phyloP scores from a whole-genome alignment of 345 rosid species.

The Geranium rotundifolium region DNA sequence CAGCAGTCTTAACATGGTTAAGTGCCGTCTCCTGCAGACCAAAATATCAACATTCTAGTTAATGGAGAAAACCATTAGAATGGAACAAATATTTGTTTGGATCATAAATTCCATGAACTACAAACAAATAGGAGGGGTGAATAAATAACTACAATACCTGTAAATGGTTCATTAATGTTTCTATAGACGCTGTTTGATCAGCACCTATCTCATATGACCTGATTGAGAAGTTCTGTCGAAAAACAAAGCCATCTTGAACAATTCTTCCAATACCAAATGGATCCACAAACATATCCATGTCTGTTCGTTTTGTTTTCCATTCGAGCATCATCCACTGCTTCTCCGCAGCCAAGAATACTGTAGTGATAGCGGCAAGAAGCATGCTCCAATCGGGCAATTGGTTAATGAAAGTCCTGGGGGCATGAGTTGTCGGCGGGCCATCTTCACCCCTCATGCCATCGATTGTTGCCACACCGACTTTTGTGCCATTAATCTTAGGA shows the following conservation, averaged over 20 bases:
- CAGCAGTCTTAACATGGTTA: conserved; percentile 79
- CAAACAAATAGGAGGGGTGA: neutral
- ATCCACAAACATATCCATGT: conserved; percentile 73
- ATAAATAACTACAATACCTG: conserved; percentile 37
- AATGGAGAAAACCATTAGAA: neutral
- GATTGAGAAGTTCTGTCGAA: conserved; percentile 75
- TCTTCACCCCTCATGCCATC: conserved; percentile 44
- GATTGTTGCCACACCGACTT: conserved; percentile 34
- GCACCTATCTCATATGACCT: conserved; percentile 99
- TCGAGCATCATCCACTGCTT: conserved; percentile 99
- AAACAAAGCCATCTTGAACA: conserved; percentile 83
- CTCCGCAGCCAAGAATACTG: conserved; percentile 94
- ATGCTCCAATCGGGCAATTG: conserved; percentile 98
- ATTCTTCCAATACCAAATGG: conserved; percentile 80
- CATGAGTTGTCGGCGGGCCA: conserved; percentile 35
- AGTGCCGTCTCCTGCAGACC: conserved; percentile 80
- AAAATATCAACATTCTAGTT: conserved; percentile 1
- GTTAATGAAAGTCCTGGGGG: conserved; percentile 87
- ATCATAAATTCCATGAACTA: neutral
- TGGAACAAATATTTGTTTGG: neutral
- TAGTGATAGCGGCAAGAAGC: conserved; percentile 98
- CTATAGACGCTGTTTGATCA: conserved; percentile 93
- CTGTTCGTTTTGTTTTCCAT: conserved; percentile 87
- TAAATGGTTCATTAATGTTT: conserved; percentile 89
- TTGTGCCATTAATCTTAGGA: conserved; percentile 69